These are phyloP conservation scores for Lactarius sp. DNA, from an alignment of 768 basidiomycete genomes.

Conservation along the genomic window DNA sequence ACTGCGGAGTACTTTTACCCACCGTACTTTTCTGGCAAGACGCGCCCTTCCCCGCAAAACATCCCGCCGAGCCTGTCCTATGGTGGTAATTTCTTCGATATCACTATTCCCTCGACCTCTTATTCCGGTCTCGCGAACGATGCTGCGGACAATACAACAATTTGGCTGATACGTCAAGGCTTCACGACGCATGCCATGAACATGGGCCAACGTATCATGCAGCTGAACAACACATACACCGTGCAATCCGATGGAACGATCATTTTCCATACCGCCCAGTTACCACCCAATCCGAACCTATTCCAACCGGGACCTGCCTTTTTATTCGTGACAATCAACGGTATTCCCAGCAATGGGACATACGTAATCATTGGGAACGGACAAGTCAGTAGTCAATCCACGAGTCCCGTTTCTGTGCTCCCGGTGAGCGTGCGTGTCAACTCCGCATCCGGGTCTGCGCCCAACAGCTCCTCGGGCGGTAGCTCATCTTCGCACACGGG, in stretches of 20 bases:
- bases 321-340: constrained; percentile 76
- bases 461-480: constrained; percentile 28
- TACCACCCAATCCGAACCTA: constrained; percentile 78
- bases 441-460: constrained; percentile 37
- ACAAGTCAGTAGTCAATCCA: constrained; percentile 66
- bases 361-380: constrained; percentile 79
- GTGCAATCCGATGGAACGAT: constrained; percentile 75
- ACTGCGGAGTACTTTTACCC: constrained; percentile 89
- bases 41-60: constrained; percentile 65
- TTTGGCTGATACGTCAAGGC: constrained; percentile 78
- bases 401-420: constrained; percentile 38
- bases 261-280: constrained; percentile 73
- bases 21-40: constrained; percentile 66
- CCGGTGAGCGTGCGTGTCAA: constrained; percentile 46
- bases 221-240: constrained; percentile 82
- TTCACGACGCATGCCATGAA: constrained; percentile 86
- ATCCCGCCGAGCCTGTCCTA: constrained; percentile 75
- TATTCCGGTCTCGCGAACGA: constrained; percentile 64
- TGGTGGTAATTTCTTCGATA: constrained; percentile 76
- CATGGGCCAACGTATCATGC: constrained; percentile 77
- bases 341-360: constrained; percentile 77
- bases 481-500: constrained; percentile 37
- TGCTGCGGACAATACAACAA: constrained; percentile 67
- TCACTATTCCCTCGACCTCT: constrained; percentile 60
- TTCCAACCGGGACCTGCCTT: constrained; percentile 88